A percentile compares a stretch with the other conserved stretches of the same genome.
These are phyloP conservation scores for Helminthosporium solani DNA, from an alignment of 2,329 filamentous ascomycete species.

Conservation along the genomic window DNA sequence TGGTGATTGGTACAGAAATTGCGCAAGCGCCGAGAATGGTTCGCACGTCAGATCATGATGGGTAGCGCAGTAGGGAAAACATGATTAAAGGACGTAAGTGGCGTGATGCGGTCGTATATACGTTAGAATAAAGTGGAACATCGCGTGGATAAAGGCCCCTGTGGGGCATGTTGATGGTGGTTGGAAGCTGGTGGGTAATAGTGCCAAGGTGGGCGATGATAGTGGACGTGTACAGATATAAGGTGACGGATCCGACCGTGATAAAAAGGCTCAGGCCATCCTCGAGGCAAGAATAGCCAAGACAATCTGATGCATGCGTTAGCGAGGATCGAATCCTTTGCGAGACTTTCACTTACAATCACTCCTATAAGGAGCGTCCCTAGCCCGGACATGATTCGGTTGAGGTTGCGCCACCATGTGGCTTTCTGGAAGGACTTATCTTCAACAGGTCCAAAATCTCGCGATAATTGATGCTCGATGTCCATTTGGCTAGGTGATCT, in stretches of 20 bases:
- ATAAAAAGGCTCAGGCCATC: slow-evolving; percentile 21
- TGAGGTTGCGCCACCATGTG: slow-evolving; percentile 65
- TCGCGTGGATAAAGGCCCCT: slow-evolving; percentile 8
- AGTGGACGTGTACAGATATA: background rate
- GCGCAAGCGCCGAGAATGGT: slow-evolving; percentile 13
- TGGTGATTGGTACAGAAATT: slow-evolving; percentile 25
- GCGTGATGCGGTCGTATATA: slow-evolving; percentile 20
- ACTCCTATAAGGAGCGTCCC: slow-evolving; percentile 57
- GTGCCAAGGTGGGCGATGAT: background rate
- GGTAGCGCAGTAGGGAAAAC: slow-evolving; percentile 17
- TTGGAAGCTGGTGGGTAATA: background rate
- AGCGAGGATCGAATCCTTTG: slow-evolving; percentile 2
- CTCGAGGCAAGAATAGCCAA: slow-evolving; percentile 41
- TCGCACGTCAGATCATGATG: slow-evolving; percentile 23
- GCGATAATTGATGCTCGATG: slow-evolving; percentile 48
- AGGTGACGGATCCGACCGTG: background rate
- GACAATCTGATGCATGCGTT: slow-evolving; percentile 28
- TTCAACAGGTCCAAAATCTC: slow-evolving; percentile 47
- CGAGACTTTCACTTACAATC: slow-evolving; percentile 49
- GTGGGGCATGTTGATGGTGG: slow-evolving; percentile 1
- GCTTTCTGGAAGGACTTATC: slow-evolving; percentile 58
- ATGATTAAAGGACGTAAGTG: slow-evolving; percentile 32
- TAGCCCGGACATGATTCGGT: slow-evolving; percentile 61
- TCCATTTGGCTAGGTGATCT: slow-evolving; percentile 37
- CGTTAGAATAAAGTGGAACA: slow-evolving; percentile 12